Percentiles rank a stretch among this genome's conserved stretches.
These are phyloP conservation scores for Myrmaecium sp. DNA, from an alignment of 2,329 filamentous ascomycete species.

Conservation along the genomic window DNA sequence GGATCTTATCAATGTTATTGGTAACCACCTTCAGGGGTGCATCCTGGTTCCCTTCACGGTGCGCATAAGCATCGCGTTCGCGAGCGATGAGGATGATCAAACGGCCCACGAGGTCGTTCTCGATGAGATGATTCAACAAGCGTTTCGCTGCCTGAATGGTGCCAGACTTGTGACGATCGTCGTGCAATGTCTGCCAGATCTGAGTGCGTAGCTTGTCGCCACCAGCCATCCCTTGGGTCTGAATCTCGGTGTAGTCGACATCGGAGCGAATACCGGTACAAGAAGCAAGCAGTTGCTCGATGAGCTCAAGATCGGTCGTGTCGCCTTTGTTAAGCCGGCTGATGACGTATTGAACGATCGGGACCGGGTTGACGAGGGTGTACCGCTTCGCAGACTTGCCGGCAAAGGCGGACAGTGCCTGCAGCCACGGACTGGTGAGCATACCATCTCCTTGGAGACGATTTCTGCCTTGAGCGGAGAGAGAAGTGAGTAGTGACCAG, in stretches of 20 bases:
- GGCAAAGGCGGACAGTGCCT: constrained; percentile 77
- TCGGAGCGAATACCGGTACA: constrained; percentile 91
- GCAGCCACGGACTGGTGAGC: constrained; percentile 81
- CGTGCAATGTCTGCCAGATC: constrained; percentile 59
- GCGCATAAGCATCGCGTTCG: constrained; percentile 75
- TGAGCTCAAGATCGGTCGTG: constrained; percentile 75
- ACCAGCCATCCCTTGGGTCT: constrained; percentile 76
- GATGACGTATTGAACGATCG: constrained; percentile 78
- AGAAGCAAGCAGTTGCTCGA: constrained; percentile 75
- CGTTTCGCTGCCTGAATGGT: constrained; percentile 59
- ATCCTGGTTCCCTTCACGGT: constrained; percentile 50
- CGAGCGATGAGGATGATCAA: constrained; percentile 83
- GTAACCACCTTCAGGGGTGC: constrained; percentile 80
- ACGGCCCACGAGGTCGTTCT: constrained; percentile 61
- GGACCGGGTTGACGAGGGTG: constrained; percentile 63
- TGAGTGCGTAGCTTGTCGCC: constrained; percentile 64
- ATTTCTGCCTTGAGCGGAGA: constrained; percentile 40
- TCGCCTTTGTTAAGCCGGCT: constrained; percentile 69
- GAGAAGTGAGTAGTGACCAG: constrained; percentile 71
- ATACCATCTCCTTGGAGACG: constrained; percentile 47
- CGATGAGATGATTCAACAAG: constrained; percentile 61
- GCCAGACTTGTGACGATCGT: constrained; percentile 52
- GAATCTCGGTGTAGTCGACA: constrained; percentile 72
- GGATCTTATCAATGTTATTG: constrained; percentile 78
- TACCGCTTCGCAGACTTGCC: constrained; percentile 83